Percentiles rank a stretch among this genome's conserved stretches.
Conservation (phyloP, 768 basidiomycete species). For the Leucosporidium creatinivorum region DNA sequence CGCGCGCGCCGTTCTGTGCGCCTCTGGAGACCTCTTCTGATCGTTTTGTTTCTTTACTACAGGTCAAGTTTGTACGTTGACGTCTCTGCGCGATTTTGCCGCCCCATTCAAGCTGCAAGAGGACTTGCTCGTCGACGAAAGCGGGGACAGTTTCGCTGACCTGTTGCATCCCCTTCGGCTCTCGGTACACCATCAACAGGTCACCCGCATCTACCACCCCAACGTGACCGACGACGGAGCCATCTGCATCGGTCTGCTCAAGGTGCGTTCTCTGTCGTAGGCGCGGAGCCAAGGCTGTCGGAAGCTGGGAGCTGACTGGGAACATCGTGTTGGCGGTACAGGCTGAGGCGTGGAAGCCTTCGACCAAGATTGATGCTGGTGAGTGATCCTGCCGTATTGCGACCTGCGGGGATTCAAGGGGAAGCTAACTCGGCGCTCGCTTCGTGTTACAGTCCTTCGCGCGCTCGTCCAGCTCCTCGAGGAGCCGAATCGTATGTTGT, state of each 20-base stretch:
- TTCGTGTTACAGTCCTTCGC: conserved; percentile 27
- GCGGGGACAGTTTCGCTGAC: background rate
- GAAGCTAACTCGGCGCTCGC: background rate
- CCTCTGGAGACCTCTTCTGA: background rate
- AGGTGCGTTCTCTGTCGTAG: conserved; percentile 4
- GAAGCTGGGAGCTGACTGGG: background rate
- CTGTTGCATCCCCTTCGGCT: background rate
- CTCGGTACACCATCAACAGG: conserved; percentile 4
- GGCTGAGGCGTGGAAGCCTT: conserved; percentile 36
- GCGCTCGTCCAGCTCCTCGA: conserved; percentile 32
- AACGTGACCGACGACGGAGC: conserved; percentile 35
- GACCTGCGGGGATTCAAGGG: background rate
- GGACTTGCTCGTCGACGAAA: background rate
- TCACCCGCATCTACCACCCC: conserved; percentile 34
- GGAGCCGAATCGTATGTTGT: conserved; percentile 29
- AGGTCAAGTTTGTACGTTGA: conserved; percentile 34
- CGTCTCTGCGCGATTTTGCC: too few species aligned
- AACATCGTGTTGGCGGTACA: background rate
- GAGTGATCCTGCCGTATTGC: background rate
- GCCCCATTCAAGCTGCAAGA: background rate
- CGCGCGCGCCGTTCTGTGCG: accelerated
- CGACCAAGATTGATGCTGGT: conserved; percentile 34
- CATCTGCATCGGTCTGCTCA: conserved; percentile 32
- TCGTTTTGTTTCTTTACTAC: background rate
- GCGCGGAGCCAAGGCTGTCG: background rate